Base-by-base conservation (phyloP, 345 rosid genomes). In the Melaleuca quinquenervia region DNA sequence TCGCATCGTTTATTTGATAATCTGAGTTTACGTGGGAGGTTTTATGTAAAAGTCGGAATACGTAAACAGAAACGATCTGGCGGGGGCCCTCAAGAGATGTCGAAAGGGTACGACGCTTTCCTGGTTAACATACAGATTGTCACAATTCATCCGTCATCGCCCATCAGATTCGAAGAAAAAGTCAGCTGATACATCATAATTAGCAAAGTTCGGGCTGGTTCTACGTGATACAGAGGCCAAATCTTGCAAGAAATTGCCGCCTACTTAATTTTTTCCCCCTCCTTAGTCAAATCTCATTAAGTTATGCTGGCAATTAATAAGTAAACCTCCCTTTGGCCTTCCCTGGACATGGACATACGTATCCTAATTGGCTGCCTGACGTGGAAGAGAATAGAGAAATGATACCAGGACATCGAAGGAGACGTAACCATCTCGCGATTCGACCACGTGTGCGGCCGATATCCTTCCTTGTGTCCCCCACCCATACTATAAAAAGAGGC, bases 391-490 rank as follows among this genome's bases (percentile, higher is more conserved):
- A 36, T 16, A 24, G 11, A 24, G 26, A 36, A 5, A 36, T 9
- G 80, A 13, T 70, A 21, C 78, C 3, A 1, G 3, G 22, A 9
- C 45, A 41, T 20, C n/a, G 0, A 56, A 15, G 62, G 51, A 20
- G 16, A 36, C 87, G 88, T 86, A 86, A 56, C 26, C 48, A 29
- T 12, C 41, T 82, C 21, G 48, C 62, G 86, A 87, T 85, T 16
- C 16, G 15, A 21, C 88, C 91, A 91, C 86, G 90, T 90, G 93
- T 90, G 84, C 82, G 89, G 93, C 84, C n/a, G 50, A 86, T n/a
- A 84, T 76, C 12, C 14, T 15, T 32, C 5, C 6, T 20, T 20
- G 0, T 76, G 36, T 29, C 41, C 13, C 55, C 32, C 24, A 18
- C 20, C 83, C 7, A 1, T 58, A 7, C 41, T 88, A 91, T 91